Evolutionary conservation across 2,329 filamentous ascomycete species (phyloP).

Genomic region (Talaromyces sp.): DNA sequence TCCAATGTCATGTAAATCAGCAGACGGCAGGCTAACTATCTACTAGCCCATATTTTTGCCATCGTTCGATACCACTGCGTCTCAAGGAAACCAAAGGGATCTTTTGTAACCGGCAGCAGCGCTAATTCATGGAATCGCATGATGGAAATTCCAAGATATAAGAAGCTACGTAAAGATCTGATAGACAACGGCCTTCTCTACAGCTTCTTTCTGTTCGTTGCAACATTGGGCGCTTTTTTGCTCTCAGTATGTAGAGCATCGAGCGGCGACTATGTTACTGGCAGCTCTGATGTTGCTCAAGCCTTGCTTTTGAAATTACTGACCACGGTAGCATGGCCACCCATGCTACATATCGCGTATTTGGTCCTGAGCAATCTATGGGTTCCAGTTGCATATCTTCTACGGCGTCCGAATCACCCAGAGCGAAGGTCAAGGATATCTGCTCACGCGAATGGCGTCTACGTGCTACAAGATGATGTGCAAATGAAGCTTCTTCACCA

Average conservation of each 20-base stretch:
- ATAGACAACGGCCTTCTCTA: conserved; percentile 1
- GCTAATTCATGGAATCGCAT: conserved; percentile 26
- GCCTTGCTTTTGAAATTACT: not conserved
- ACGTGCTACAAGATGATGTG: not conserved
- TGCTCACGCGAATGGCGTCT: not conserved
- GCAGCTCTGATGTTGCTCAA: not conserved
- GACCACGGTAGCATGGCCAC: not conserved
- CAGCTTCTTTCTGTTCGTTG: not conserved
- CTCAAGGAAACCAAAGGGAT: conserved; percentile 27
- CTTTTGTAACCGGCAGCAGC: conserved; percentile 30
- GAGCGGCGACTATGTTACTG: not conserved
- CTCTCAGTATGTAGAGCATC: not conserved
- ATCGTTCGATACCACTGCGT: conserved; percentile 26
- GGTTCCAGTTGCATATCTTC: not conserved
- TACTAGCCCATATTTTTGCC: conserved; percentile 24
- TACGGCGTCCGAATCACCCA: not conserved
- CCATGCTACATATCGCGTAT: not conserved
- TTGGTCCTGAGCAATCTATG: not conserved
- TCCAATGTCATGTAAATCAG: not conserved
- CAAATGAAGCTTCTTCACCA: conserved; percentile 2
- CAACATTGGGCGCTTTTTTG: not conserved
- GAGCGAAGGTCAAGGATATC: not conserved
- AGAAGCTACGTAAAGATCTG: conserved; percentile 4
- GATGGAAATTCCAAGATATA: not conserved
- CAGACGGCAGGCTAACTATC: not conserved